phyloP scores from a whole-genome alignment of 2,329 filamentous ascomycete species.

The Fusarium austroafricanum region DNA sequence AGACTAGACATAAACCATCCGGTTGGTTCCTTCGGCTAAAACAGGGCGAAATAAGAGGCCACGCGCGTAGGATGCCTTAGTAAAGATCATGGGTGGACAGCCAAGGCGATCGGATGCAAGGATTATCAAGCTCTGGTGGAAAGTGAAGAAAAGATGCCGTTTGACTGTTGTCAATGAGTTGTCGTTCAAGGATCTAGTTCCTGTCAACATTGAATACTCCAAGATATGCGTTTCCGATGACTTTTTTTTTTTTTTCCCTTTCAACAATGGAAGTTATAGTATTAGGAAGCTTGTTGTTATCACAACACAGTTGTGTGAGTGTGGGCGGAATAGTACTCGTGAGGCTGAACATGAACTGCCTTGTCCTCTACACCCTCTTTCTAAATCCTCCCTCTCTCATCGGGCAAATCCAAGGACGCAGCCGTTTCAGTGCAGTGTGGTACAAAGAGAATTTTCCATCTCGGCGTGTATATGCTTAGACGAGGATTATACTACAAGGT shows the following conservation, averaged over 20 bases:
- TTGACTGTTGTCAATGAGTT: slow-evolving; percentile 5
- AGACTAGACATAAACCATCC: not conserved
- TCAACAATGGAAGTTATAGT: not conserved
- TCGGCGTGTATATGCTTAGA: not conserved
- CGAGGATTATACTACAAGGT: not conserved
- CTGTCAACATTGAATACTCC: not conserved
- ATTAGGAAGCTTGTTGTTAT: not conserved
- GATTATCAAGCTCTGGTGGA: slow-evolving; percentile 3
- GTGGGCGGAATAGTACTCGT: slow-evolving; percentile 1
- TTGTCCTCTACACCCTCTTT: slow-evolving; percentile 23
- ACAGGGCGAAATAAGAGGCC: slow-evolving; percentile 20
- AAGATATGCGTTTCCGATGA: not conserved
- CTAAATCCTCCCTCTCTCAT: not conserved
- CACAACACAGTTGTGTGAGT: not conserved
- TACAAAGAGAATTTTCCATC: not conserved
- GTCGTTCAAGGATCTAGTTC: slow-evolving; percentile 2
- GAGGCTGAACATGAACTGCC: slow-evolving; percentile 31
- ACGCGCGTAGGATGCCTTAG: slow-evolving; percentile 16
- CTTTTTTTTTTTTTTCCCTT: too few relatives aligned
- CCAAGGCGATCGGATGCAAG: slow-evolving; percentile 22
- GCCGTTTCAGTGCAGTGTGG: slow-evolving; percentile 4
- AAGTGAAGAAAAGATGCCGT: slow-evolving; percentile 5
- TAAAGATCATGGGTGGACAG: slow-evolving; percentile 6
- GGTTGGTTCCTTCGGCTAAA: slow-evolving; percentile 1
- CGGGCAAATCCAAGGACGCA: slow-evolving; percentile 21